phyloP scores from a whole-genome alignment of 306 rosid genomes.

The Canavalia ensiformis region DNA sequence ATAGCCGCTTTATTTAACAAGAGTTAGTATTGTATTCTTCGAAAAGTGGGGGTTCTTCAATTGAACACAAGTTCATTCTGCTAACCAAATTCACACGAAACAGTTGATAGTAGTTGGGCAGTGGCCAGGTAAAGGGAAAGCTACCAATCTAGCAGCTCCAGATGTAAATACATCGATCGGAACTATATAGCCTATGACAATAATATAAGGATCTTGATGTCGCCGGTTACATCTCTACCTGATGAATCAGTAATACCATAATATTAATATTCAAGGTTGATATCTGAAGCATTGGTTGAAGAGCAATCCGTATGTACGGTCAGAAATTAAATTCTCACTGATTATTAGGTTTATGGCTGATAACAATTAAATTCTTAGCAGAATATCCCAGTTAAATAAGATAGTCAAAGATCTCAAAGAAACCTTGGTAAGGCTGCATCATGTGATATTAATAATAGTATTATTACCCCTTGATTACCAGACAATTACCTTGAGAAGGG shows the following conservation, averaged over 20 bases:
- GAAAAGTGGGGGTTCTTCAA: too few relatives aligned
- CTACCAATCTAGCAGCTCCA: too few relatives aligned
- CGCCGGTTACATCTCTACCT: background rate
- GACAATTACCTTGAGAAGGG: conserved; percentile 22
- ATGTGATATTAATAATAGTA: conserved; percentile 22
- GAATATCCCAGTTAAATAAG: background rate
- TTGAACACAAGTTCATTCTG: too few relatives aligned
- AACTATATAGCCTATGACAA: background rate
- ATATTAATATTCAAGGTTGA: background rate
- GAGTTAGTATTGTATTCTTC: too few relatives aligned
- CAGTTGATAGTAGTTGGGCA: too few relatives aligned
- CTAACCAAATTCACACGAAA: too few relatives aligned
- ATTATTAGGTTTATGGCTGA: background rate
- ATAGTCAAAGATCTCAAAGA: conserved; percentile 17
- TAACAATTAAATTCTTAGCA: background rate
- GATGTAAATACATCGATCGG: too few relatives aligned
- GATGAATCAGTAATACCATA: background rate
- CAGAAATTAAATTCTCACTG: too few relatives aligned
- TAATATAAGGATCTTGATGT: background rate
- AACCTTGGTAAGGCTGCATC: background rate
- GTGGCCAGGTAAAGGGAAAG: too few relatives aligned
- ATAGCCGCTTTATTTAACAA: too few relatives aligned
- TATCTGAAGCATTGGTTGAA: background rate
- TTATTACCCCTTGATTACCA: conserved; percentile 16
- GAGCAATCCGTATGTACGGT: background rate